phyloP scores from a whole-genome alignment of 2,329 filamentous ascomycete species.

The Colletotrichum tropicale region DNA sequence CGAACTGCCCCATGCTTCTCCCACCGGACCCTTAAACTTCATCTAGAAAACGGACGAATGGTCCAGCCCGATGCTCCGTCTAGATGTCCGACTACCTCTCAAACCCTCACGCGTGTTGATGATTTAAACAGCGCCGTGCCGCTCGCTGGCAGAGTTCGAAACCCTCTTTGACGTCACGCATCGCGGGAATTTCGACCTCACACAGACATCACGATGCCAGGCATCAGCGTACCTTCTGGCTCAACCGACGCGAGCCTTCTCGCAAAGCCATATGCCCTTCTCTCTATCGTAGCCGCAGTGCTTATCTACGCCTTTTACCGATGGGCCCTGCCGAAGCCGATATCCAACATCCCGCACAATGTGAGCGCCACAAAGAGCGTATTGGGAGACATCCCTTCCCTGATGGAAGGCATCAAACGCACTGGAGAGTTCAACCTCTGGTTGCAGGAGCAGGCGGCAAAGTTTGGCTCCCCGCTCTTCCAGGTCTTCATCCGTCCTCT shows the following conservation, averaged over 20 bases:
- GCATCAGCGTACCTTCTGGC: background rate
- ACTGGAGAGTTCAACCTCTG: slow-evolving; percentile 18
- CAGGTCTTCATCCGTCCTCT: slow-evolving; percentile 53
- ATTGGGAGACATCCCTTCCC: slow-evolving; percentile 47
- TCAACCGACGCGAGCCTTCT: background rate
- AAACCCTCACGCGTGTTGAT: background rate
- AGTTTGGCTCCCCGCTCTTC: slow-evolving; percentile 44
- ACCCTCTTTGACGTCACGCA: background rate
- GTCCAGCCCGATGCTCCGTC: background rate
- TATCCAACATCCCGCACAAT: slow-evolving; percentile 52
- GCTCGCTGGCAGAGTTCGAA: background rate
- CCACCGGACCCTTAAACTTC: background rate
- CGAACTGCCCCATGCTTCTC: background rate
- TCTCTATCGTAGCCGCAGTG: background rate
- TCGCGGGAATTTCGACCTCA: background rate
- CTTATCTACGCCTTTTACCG: background rate
- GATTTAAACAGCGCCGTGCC: background rate
- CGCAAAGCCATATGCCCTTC: background rate
- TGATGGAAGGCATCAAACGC: slow-evolving; percentile 37
- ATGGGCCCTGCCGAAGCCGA: slow-evolving; percentile 41
- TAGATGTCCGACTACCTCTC: background rate
- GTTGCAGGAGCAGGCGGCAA: background rate
- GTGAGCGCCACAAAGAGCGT: slow-evolving; percentile 33
- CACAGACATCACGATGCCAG: background rate
- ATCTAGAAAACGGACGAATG: background rate